Evolutionary conservation across 805 yeast genomes (phyloP), one percentile per base, ranked within the genome.

Genomic region (Candida ficus): DNA sequence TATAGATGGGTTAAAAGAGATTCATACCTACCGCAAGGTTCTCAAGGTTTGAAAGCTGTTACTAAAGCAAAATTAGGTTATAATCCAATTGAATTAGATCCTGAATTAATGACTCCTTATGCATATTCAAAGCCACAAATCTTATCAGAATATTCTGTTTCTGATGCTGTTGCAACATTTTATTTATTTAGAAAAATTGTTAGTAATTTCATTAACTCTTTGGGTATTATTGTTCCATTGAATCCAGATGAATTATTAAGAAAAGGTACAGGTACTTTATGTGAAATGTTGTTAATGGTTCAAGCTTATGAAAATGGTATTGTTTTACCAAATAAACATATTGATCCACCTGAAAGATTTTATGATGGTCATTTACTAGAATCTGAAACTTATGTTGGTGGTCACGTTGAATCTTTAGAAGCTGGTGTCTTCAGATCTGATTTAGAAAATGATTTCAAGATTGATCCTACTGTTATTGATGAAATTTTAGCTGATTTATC

Each of bases 111-210:
- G 99, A 89, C 97, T 0, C 97, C 97, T 0, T 93, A 91, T 61
- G 99, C 99, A 4, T 78, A 82, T 50, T 96, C 90, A 54, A 78
- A 83, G 52, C 99, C 99, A 1, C 98, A 93, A 56, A 66, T 83
- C 4, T 64, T 93, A 38, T 88, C 99, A 0, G 99, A 95, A 58
- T 93, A 93, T 62, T 95, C 99, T 1, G 99, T 93, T 21, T 95
- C 99, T 42, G 99, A 93, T 71, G 99, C 99, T 11, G 99, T 95
- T 29, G 99, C 99, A 5, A 93, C 99, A 0, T 93, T 90, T 59
- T 93, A 93, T 62, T 68, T 93, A 34, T 93, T 90, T 67, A 90
- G 84, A 78, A 93, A 93, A 63, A 95, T 93, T 58, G 96, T 93
- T 38, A 98, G 90, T 62, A 98, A 98, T 2, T 93, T 93, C 65